These are phyloP conservation scores for Epipyxis sp. DNA, from an alignment of 108 stramenopile genomes.

Conservation along the genomic window DNA sequence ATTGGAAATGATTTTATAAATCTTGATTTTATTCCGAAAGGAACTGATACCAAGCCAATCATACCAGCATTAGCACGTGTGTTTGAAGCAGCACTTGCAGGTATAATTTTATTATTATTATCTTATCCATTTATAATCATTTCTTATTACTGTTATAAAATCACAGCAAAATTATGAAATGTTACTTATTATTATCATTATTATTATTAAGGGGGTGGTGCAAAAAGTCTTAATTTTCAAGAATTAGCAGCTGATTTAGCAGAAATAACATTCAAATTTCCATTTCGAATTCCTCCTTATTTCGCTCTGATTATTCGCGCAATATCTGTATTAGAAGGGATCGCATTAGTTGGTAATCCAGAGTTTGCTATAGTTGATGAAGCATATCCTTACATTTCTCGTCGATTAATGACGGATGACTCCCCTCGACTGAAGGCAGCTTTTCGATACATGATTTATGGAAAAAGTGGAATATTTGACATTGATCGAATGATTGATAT, in stretches of 20 bases:
- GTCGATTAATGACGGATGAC: slow-evolving; percentile 78
- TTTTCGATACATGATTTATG: slow-evolving; percentile 88
- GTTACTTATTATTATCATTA: too few species aligned
- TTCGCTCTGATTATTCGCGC: slow-evolving; percentile 90
- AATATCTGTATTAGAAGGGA: slow-evolving; percentile 84
- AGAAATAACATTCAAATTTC: slow-evolving; percentile 84
- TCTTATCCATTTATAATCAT: too few species aligned
- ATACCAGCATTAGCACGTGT: slow-evolving; percentile 85
- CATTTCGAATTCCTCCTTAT: slow-evolving; percentile 82
- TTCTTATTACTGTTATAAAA: too few species aligned
- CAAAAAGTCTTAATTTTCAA: slow-evolving; percentile 89
- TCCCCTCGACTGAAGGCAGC: slow-evolving; percentile 75
- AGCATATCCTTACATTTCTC: slow-evolving; percentile 87
- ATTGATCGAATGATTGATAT: slow-evolving; percentile 86
- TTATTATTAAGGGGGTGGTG: too few species aligned
- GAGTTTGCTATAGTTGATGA: slow-evolving; percentile 89
- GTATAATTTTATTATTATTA: too few species aligned
- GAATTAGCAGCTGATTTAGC: slow-evolving; percentile 84
- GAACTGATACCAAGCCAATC: slow-evolving; percentile 78
- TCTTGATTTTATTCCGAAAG: slow-evolving; percentile 82
- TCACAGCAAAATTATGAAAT: too few species aligned
- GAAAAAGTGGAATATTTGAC: slow-evolving; percentile 76
- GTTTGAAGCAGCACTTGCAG: slow-evolving; percentile 87
- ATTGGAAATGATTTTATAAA: slow-evolving; percentile 90
- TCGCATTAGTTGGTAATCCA: slow-evolving; percentile 88